Evolutionary conservation across 257 asterid species (phyloP).

Genomic region (Rehmannia glutinosa): DNA sequence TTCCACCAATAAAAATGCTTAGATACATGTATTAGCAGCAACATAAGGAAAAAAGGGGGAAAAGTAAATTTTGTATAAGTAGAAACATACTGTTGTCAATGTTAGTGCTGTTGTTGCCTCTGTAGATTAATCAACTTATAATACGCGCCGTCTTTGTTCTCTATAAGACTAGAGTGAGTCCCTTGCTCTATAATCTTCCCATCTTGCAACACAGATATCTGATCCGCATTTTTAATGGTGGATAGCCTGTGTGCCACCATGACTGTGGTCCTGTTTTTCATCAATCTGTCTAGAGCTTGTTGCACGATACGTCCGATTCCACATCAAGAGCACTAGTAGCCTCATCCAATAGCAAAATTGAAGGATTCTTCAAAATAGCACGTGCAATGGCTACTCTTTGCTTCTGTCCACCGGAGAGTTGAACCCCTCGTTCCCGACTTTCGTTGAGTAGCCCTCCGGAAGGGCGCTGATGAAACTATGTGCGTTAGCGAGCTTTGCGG

Average conservation of each 20-base stretch:
- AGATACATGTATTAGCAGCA: too few relatives aligned
- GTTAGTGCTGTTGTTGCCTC: conserved; percentile 42
- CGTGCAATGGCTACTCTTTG: too few relatives aligned
- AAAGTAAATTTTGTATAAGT: neutral
- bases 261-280: conserved; percentile 63
- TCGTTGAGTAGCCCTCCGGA: conserved; percentile 85
- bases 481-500: conserved; percentile 87
- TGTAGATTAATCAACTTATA: conserved; percentile 58
- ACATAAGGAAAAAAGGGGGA: neutral
- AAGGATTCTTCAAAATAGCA: too few relatives aligned
- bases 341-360: too few relatives aligned
- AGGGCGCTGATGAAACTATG: conserved; percentile 70
- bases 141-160: conserved; percentile 61
- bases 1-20: conserved; percentile 2
- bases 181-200: conserved; percentile 80
- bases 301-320: conserved; percentile 69
- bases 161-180: conserved; percentile 57
- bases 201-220: conserved; percentile 63
- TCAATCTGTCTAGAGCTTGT: conserved; percentile 58
- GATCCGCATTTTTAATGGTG: conserved; percentile 60
- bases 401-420: conserved; percentile 78
- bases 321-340: too few relatives aligned
- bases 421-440: conserved; percentile 80
- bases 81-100: neutral
- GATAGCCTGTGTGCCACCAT: conserved; percentile 74